Evolutionary conservation across 352 stramenopile species (phyloP).

Genomic region (Phytophthora palmivora): DNA sequence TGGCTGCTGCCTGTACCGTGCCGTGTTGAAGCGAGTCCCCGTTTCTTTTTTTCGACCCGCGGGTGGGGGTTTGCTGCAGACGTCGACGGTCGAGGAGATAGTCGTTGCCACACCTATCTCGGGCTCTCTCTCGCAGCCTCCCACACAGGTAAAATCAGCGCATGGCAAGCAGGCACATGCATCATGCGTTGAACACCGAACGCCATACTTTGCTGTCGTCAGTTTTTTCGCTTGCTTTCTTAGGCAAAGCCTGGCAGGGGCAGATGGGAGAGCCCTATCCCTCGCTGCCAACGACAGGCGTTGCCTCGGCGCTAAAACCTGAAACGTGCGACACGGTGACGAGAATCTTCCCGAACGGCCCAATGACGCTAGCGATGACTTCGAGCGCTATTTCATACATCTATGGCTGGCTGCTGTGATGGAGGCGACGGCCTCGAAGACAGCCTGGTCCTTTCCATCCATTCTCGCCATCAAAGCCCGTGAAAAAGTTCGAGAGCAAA

Average conservation of each 20-base stretch:
- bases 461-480: slow-evolving; percentile 10
- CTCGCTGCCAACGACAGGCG: slow-evolving; percentile 28
- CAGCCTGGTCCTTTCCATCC: neutral
- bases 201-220: slow-evolving; percentile 35
- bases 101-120: slow-evolving; percentile 27
- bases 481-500: slow-evolving; percentile 24
- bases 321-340: slow-evolving; percentile 40
- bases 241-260: slow-evolving; percentile 28
- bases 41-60: slow-evolving; percentile 49
- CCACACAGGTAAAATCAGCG: slow-evolving; percentile 41
- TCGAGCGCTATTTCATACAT: no score
- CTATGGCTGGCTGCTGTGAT: no score
- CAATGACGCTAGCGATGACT: no score
- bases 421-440: neutral
- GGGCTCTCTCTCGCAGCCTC: slow-evolving; percentile 43
- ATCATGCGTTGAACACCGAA: slow-evolving; percentile 27
- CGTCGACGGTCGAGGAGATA: slow-evolving; percentile 12
- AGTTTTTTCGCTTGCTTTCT: slow-evolving; percentile 37
- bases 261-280: slow-evolving; percentile 30
- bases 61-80: slow-evolving; percentile 30
- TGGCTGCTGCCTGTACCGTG: slow-evolving; percentile 35
- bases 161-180: slow-evolving; percentile 14
- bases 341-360: slow-evolving; percentile 7
- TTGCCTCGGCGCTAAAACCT: slow-evolving; percentile 2
- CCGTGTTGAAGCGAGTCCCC: slow-evolving; percentile 41